Percentiles rank a stretch among this genome's conserved stretches.
These are phyloP conservation scores for Erythrobasidium yunnanense DNA, from an alignment of 768 basidiomycete genomes.

Conservation along the genomic window DNA sequence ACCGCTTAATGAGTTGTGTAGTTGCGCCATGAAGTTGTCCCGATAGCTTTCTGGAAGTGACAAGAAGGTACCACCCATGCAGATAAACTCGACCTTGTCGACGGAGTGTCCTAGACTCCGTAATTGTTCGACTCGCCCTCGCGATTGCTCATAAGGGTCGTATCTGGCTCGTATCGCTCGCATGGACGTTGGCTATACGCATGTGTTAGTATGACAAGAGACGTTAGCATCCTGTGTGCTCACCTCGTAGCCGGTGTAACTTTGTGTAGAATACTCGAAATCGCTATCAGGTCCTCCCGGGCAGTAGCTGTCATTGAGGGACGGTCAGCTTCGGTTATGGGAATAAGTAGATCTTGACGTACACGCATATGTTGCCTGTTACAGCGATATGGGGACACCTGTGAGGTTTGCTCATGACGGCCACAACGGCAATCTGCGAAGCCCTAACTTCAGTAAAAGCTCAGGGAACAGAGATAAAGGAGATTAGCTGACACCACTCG, in stretches of 20 bases:
- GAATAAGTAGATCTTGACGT: slow-evolving; percentile 39
- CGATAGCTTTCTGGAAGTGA: slow-evolving; percentile 97
- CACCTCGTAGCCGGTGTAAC: slow-evolving; percentile 44
- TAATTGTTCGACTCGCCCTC: slow-evolving; percentile 88
- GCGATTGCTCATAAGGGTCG: slow-evolving; percentile 94
- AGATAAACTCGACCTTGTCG: slow-evolving; percentile 60
- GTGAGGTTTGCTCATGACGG: slow-evolving; percentile 99
- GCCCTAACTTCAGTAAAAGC: background rate
- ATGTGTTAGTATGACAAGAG: background rate
- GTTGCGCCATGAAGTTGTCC: slow-evolving; percentile 79
- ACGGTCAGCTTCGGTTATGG: background rate
- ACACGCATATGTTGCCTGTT: slow-evolving; percentile 99
- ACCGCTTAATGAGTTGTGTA: slow-evolving; percentile 92
- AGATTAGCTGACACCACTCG: slow-evolving; percentile 65
- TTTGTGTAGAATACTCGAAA: slow-evolving; percentile 98
- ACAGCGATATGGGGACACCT: slow-evolving; percentile 98
- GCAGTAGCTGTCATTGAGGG: slow-evolving; percentile 59
- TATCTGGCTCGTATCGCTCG: slow-evolving; percentile 91
- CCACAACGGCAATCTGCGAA: slow-evolving; percentile 87
- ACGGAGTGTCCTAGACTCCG: slow-evolving; percentile 92
- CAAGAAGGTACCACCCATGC: slow-evolving; percentile 93
- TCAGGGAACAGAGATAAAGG: background rate
- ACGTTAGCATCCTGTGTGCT: slow-evolving; percentile 7
- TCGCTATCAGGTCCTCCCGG: slow-evolving; percentile 98
- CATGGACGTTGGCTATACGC: slow-evolving; percentile 80